phyloP scores from a whole-genome alignment of 2,329 filamentous ascomycete genomes.

The Fusarium sp. region DNA sequence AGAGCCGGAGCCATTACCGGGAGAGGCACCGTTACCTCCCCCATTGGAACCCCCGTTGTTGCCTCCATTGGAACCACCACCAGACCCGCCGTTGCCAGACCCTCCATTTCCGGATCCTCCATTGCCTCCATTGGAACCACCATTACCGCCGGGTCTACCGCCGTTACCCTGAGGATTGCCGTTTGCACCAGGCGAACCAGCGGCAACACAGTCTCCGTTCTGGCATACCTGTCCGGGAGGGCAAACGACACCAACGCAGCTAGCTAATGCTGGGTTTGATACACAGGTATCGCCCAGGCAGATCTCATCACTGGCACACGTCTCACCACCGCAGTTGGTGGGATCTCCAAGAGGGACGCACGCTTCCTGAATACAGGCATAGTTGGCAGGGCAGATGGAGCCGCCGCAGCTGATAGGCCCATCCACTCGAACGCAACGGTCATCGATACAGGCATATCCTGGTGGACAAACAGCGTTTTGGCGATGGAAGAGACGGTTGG shows the following conservation, averaged over 20 bases:
- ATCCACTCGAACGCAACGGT: constrained; percentile 10
- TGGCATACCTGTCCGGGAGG: constrained; percentile 1
- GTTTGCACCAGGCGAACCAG: not conserved
- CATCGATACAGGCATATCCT: constrained; percentile 22
- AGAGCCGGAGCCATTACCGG: not conserved
- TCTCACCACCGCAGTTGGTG: constrained; percentile 7
- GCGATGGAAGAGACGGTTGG: constrained; percentile 6
- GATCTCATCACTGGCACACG: constrained; percentile 11
- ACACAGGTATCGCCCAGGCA: constrained; percentile 25
- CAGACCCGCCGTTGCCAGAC: not conserved
- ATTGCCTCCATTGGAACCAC: not conserved
- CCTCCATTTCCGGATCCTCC: not conserved
- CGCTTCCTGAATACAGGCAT: constrained; percentile 19
- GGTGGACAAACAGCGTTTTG: constrained; percentile 8
- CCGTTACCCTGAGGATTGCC: not conserved
- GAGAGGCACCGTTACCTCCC: not conserved
- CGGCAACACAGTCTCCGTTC: constrained; percentile 2
- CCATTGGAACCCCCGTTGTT: not conserved
- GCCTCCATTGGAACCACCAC: not conserved
- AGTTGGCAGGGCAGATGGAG: constrained; percentile 4
- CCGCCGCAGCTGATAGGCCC: constrained; percentile 6
- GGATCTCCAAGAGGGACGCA: constrained; percentile 21
- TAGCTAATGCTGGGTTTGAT: not conserved
- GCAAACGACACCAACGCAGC: not conserved
- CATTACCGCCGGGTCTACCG: not conserved